Evolutionary conservation across 139 green algal species (phyloP), one percentile per base, ranked within the genome.

Genomic region (Tetraselmis striata): DNA sequence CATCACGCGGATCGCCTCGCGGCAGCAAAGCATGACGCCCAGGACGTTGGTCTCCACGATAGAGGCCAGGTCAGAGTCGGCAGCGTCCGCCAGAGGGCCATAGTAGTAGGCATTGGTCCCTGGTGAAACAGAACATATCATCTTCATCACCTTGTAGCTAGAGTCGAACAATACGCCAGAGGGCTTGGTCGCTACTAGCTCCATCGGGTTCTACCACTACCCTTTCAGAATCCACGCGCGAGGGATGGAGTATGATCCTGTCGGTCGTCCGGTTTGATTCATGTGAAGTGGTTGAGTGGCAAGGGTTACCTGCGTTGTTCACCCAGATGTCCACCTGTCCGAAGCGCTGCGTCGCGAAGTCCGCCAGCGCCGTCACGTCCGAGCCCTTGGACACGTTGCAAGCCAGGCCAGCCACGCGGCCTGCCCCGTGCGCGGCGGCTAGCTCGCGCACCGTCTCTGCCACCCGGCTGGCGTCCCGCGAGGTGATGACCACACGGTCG

Each of bases 31-130:
- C 93, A 98, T 95, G 25, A 94, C 90, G 0, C 96, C 96, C 75
- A 98, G 85, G 59, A 96, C 85, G 85, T 99, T 99, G 24, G 96
- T 99, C 75, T 91, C 80, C 75, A 98, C 91, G 75, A 99, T 95
- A 26, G 89, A 80, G 22, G 86, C 75, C 31, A 98, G 88, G 78
- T 95, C 91, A 1, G 92, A 88, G 27, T 94, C 90, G 5, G 80
- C 83, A 58, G 81, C 84, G 24, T 96, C 91, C 2, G 88, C 59
- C 84, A 98, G 83, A 0, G 90, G 88, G 0, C 84, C 87, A 76
- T 96, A 97, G 23, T 87, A 90, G 89, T 98, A 98, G 0, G 87
- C 94, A 67, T 98, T 98, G 30, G 89, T 95, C 75, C 95, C 95
- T n/a, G n/a, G n/a, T n/a, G n/a, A n/a, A n/a, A n/a, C n/a, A n/a